Conservation (phyloP, 2,329 filamentous ascomycete species). For the Talaromyces amestolkiae region DNA sequence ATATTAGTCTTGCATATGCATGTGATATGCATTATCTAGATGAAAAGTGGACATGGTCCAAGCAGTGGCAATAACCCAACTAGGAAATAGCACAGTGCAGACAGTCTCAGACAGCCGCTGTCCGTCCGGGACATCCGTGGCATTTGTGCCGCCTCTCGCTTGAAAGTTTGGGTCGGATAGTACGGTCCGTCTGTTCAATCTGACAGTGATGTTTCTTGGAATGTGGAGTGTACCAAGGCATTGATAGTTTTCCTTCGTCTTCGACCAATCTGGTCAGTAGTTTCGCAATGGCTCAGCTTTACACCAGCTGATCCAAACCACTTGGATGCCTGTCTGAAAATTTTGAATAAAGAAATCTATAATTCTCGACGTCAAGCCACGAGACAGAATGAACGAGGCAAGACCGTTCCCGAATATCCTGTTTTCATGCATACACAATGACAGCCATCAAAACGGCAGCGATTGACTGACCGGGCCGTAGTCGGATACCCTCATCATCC, state of each 20-base stretch:
- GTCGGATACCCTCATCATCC: not conserved
- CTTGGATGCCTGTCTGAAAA: not conserved
- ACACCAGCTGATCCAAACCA: not conserved
- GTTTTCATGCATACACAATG: not conserved
- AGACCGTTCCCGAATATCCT: not conserved
- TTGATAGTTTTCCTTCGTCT: not conserved
- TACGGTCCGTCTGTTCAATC: slow-evolving; percentile 11
- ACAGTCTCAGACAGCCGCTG: not conserved
- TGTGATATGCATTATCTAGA: not conserved
- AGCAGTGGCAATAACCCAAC: not conserved
- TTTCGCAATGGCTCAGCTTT: not conserved
- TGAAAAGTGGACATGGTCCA: not conserved
- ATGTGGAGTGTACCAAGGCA: slow-evolving; percentile 11
- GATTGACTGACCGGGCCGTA: not conserved
- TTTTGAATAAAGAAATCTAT: not conserved
- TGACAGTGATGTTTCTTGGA: not conserved
- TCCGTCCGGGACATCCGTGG: slow-evolving; percentile 4
- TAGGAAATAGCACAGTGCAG: slow-evolving; percentile 1
- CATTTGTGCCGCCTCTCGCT: not conserved
- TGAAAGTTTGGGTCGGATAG: slow-evolving; percentile 11
- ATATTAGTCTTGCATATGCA: slow-evolving; percentile 6
- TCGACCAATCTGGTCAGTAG: not conserved
- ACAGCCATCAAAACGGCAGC: not conserved
- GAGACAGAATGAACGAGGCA: not conserved
- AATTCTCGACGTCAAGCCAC: not conserved